Evolutionary conservation across 257 asterid species (phyloP).

Genomic region (Paulownia fortunei): DNA sequence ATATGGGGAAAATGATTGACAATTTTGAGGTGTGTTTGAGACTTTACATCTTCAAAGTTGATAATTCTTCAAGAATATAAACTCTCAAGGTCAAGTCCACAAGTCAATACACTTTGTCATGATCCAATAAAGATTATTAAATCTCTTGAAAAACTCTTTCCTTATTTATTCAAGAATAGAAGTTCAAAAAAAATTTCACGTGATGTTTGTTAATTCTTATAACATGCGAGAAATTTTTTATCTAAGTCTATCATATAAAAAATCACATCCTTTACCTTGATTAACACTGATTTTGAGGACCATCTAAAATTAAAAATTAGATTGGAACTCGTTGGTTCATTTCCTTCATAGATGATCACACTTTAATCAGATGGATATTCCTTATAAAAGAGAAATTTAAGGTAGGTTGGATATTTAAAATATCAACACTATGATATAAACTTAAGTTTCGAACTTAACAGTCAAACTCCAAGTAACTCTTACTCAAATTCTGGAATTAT

Average conservation of each 20-base stretch:
- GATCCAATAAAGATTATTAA: too few species aligned
- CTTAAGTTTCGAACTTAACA: neutral
- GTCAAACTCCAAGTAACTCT: neutral
- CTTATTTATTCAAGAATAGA: neutral
- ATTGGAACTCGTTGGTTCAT: neutral
- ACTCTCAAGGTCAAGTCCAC: too few species aligned
- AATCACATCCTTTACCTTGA: neutral
- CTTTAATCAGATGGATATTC: neutral
- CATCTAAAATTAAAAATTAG: neutral
- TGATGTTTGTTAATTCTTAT: neutral
- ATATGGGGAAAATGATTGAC: too few species aligned
- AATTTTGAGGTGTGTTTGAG: too few species aligned
- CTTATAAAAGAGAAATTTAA: slow-evolving; percentile 20
- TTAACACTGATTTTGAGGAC: neutral
- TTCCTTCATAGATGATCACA: slow-evolving; percentile 8
- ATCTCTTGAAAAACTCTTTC: neutral
- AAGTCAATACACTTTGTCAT: too few species aligned
- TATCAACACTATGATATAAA: neutral
- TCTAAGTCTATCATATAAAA: neutral
- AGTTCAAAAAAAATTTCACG: neutral
- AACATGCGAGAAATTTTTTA: neutral
- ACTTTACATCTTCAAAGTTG: too few species aligned
- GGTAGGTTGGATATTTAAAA: neutral
- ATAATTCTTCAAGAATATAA: too few species aligned
- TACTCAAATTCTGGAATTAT: neutral